Base-by-base conservation (phyloP, 2,329 filamentous ascomycete species). In the Huntiella decipiens region DNA sequence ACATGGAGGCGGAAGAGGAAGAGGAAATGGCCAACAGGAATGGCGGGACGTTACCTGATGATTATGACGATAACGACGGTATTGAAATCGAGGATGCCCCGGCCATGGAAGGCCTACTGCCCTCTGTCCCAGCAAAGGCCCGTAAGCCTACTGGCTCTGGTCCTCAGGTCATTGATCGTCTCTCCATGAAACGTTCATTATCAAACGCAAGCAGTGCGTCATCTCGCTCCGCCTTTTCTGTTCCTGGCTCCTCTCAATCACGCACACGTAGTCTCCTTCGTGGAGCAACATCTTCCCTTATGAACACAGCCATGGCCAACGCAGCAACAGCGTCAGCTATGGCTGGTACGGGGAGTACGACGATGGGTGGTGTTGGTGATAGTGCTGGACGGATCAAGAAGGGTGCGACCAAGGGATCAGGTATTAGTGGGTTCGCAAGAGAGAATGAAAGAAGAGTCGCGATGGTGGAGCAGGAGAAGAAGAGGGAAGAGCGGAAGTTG, bases 101-200 rank as follows among this genome's bases (percentile, higher is more conserved):
- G 3, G 7, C 32, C 10, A 28, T 28, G 22, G 22, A 28, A 10
- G 22, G 22, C 7, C 22, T 28, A 10, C 8, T 28, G 8, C 22
- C 22, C 22, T 28, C 22, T 28, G 22, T 2, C 22, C 22, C 22
- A 8, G 22, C 22, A 28, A 28, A 10, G 8, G 22, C 22, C 22
- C 22, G 22, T 10, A 28, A 28, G 22, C 22, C 22, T 10, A 10
- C 22, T 28, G 17, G 17, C 17, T 19, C 51, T 28, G 47, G 62
- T 53, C 44, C 60, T 7, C 58, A 64, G 13, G 67, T 86, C 44
- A 73, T 88, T 41, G 82, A 92, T 60, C 79, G 84, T 46, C 77
- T 88, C 51, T 71, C 68, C 15, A 66, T 86, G 33, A 81, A 80
- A 56, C 76, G 79, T 38, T 61, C 61, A 36, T 61, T 61, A 13